A percentile compares a stretch with the other conserved stretches of the same genome.
phyloP scores from a whole-genome alignment of 345 rosid genomes.

The Clarkia xantiana region DNA sequence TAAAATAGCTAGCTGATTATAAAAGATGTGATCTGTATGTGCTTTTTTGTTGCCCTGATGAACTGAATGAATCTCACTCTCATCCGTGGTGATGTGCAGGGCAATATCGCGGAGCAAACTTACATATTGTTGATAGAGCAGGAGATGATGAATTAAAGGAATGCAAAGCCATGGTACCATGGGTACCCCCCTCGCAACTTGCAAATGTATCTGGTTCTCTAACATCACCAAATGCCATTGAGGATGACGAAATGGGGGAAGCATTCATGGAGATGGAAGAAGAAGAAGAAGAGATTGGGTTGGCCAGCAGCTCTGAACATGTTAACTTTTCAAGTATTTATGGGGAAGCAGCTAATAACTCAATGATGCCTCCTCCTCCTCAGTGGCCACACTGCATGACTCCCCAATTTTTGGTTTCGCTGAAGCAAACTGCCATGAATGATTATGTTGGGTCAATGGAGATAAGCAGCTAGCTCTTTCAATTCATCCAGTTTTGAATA shows the following conservation, averaged over 20 bases:
- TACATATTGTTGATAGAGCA: constrained; percentile 5
- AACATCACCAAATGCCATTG: constrained; percentile 20
- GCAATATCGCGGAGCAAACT: constrained; percentile 13
- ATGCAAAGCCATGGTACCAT: constrained; percentile 43
- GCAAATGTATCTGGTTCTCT: constrained; percentile 1
- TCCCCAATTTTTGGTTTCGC: constrained; percentile 32
- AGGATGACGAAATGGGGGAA: constrained; percentile 32
- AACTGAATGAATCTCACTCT: neutral
- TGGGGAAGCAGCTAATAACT: constrained; percentile 9
- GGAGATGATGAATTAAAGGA: constrained; percentile 6
- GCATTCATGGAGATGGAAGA: constrained; percentile 49
- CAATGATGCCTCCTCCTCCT: constrained; percentile 19
- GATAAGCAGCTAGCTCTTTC: too few species aligned
- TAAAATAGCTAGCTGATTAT: too few species aligned
- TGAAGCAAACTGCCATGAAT: too few species aligned
- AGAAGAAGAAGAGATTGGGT: neutral
- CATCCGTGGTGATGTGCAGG: constrained; percentile 14
- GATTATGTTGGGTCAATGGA: too few species aligned
- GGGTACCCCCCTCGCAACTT: constrained; percentile 27
- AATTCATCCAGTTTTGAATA: too few species aligned
- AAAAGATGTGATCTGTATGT: too few species aligned
- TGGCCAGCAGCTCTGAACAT: constrained; percentile 3
- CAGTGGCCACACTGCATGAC: constrained; percentile 48
- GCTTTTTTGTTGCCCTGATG: neutral
- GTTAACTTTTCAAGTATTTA: neutral